These are phyloP conservation scores for Trichoderma sp. DNA, from an alignment of 2,329 filamentous ascomycete genomes.

Conservation along the genomic window DNA sequence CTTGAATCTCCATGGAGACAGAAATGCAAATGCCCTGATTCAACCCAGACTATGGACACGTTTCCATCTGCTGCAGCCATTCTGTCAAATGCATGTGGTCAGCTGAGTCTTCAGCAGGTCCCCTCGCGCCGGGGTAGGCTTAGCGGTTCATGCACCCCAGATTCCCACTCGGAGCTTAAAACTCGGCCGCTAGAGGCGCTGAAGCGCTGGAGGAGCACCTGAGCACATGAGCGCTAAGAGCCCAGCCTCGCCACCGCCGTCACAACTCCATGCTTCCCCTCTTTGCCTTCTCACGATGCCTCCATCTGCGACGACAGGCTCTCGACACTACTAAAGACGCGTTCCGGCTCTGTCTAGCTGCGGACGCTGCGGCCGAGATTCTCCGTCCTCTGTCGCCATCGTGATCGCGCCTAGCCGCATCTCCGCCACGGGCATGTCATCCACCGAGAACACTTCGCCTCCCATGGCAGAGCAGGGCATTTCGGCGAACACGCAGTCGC, in stretches of 20 bases:
- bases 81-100: neutral
- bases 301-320: neutral
- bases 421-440: conserved; percentile 15
- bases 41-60: neutral
- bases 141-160: conserved; percentile 21
- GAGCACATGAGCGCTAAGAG: conserved; percentile 13
- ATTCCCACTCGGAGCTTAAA: conserved; percentile 23
- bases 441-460: conserved; percentile 22
- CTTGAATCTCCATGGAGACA: neutral
- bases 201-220: conserved; percentile 10
- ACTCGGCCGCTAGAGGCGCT: conserved; percentile 18
- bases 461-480: neutral
- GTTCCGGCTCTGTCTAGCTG: neutral
- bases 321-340: neutral
- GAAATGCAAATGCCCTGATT: neutral
- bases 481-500: neutral
- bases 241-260: conserved; percentile 7
- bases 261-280: conserved; percentile 19
- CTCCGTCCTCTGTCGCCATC: neutral
- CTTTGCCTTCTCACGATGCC: conserved; percentile 21
- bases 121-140: neutral
- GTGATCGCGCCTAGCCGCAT: neutral
- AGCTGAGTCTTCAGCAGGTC: conserved; percentile 1
- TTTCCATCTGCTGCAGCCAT: neutral
- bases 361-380: neutral